Conservation (phyloP, 176 grass and related monocot species). For the Bonia amplexicaulis region DNA sequence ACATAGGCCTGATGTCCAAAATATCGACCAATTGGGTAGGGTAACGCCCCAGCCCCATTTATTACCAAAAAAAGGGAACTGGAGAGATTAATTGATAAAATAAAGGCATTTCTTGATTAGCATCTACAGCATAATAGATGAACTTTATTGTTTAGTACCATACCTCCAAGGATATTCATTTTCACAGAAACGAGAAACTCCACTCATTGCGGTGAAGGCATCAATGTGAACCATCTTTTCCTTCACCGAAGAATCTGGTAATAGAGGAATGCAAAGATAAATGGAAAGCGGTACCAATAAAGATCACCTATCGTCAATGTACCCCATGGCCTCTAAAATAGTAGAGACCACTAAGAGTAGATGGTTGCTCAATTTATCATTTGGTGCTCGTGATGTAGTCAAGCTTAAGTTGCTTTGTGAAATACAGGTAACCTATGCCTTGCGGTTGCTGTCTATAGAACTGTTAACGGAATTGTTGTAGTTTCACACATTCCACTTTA, state of each 20-base stretch:
- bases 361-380: conserved; percentile 15
- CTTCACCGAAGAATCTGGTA: conserved; percentile 52
- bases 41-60: not conserved
- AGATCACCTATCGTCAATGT: conserved; percentile 3
- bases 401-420: not conserved
- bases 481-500: conserved; percentile 19
- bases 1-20: not conserved
- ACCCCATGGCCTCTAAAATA: conserved; percentile 9
- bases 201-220: conserved; percentile 84
- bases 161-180: conserved; percentile 96
- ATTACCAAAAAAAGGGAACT: not conserved
- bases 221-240: conserved; percentile 86
- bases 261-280: conserved; percentile 22
- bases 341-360: conserved; percentile 12
- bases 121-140: not conserved
- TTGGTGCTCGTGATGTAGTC: not conserved
- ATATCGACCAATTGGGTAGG: not conserved
- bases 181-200: conserved; percentile 95
- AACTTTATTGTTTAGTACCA: not conserved
- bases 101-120: not conserved
- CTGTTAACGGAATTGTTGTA: not conserved
- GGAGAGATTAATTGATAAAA: not conserved
- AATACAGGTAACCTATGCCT: not conserved
- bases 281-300: conserved; percentile 1
- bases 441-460: conserved; percentile 9